Conservation (phyloP, 768 basidiomycete species). For the Imleria badia region DNA sequence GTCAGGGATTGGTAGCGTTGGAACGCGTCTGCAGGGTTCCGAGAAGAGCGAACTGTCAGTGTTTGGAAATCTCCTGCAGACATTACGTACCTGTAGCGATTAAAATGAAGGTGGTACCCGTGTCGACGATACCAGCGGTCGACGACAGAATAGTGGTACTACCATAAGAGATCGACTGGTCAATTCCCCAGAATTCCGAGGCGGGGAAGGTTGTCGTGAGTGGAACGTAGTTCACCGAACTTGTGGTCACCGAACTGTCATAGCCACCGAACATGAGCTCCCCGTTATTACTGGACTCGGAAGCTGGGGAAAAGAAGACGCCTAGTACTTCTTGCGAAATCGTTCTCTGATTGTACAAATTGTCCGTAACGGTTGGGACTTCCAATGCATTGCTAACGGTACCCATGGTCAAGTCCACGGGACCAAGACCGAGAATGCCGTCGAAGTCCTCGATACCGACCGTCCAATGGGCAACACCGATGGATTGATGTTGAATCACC, state of each 20-base stretch:
- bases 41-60: too few species aligned
- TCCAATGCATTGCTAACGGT: conserved; percentile 9
- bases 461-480: conserved; percentile 33
- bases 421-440: conserved; percentile 42
- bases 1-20: not conserved
- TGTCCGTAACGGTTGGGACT: conserved; percentile 39
- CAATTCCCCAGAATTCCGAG: conserved; percentile 31
- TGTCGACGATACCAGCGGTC: conserved; percentile 35
- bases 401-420: conserved; percentile 33
- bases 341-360: conserved; percentile 28
- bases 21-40: not conserved
- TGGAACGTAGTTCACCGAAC: conserved; percentile 25
- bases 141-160: conserved; percentile 15
- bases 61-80: too few species aligned
- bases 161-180: conserved; percentile 35
- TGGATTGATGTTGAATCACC: conserved; percentile 29
- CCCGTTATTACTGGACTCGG: conserved; percentile 19
- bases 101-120: conserved; percentile 29
- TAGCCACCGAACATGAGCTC: conserved; percentile 30
- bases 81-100: conserved; percentile 19
- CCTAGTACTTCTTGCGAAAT: conserved; percentile 31
- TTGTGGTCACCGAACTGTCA: conserved; percentile 17
- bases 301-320: conserved; percentile 31
- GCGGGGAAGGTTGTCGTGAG: conserved; percentile 28
- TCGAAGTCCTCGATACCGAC: conserved; percentile 36